A percentile compares a stretch with the other conserved stretches of the same genome.
Evolutionary conservation across 371 early-diverging fungal genomes (phyloP).

Genomic region (Syncephalastrum sp.): DNA sequence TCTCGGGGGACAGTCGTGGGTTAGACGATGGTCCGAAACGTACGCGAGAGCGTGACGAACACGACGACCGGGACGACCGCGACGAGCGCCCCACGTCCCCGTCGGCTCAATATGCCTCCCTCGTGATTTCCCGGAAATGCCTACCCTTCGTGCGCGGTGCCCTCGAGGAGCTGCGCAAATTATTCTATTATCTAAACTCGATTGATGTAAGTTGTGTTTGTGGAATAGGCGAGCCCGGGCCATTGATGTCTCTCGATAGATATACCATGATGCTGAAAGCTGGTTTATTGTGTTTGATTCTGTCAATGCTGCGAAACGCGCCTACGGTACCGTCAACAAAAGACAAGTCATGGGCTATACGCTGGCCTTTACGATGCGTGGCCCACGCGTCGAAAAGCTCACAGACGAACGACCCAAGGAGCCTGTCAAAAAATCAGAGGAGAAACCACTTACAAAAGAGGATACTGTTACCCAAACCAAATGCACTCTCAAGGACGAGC

Average conservation of each 20-base stretch:
- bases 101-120: slow-evolving; percentile 19
- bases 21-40: too few species aligned
- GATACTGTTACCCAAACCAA: slow-evolving; percentile 27
- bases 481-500: slow-evolving; percentile 44
- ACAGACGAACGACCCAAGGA: background rate
- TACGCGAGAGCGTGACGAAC: too few species aligned
- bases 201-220: slow-evolving; percentile 28
- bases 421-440: background rate
- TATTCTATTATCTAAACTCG: slow-evolving; percentile 37
- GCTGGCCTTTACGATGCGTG: slow-evolving; percentile 38
- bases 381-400: slow-evolving; percentile 10
- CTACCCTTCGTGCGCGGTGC: slow-evolving; percentile 54
- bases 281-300: slow-evolving; percentile 63
- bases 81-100: too few species aligned
- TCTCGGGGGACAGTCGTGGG: too few species aligned
- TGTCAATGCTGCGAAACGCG: slow-evolving; percentile 46
- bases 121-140: slow-evolving; percentile 53
- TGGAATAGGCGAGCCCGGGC: background rate
- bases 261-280: slow-evolving; percentile 51
- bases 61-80: too few species aligned
- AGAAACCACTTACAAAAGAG: background rate
- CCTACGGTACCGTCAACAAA: slow-evolving; percentile 42
- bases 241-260: slow-evolving; percentile 6
- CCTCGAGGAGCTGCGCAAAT: slow-evolving; percentile 43
- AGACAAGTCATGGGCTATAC: slow-evolving; percentile 47